These are phyloP conservation scores for Leishmania martiniquensis DNA, from an alignment of 208 protist species.

Conservation along the genomic window DNA sequence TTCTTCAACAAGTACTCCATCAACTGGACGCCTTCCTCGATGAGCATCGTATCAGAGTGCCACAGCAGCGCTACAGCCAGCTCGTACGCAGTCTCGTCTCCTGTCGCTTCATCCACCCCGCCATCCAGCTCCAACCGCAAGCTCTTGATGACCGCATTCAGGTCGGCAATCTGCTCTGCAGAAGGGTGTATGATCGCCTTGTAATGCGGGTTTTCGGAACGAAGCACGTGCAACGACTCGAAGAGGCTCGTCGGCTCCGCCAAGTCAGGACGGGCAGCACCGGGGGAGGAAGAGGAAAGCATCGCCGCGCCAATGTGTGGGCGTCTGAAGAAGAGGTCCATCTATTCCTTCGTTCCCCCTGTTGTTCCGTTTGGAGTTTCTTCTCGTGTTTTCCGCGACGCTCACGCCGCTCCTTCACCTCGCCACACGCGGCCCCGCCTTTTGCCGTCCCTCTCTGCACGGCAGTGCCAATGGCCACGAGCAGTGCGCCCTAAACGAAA, in stretches of 20 bases:
- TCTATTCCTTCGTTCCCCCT: background rate
- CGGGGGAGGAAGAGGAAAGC: background rate
- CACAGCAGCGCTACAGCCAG: conserved; percentile 68
- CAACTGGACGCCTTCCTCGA: conserved; percentile 70
- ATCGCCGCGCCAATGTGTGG: background rate
- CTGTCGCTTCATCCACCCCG: conserved; percentile 27
- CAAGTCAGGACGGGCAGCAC: background rate
- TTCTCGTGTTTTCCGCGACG: background rate
- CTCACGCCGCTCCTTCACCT: background rate
- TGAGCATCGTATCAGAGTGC: conserved; percentile 48
- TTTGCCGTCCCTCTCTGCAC: too few relatives aligned
- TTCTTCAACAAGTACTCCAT: conserved; percentile 70
- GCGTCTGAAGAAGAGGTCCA: background rate
- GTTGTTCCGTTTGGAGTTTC: too few relatives aligned
- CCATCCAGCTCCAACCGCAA: conserved; percentile 40
- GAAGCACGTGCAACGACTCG: conserved; percentile 24
- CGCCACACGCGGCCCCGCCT: background rate
- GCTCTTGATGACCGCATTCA: conserved; percentile 47
- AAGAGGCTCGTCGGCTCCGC: conserved; percentile 14
- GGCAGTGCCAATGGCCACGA: background rate
- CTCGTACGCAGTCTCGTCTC: conserved; percentile 49
- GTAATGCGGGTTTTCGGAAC: conserved; percentile 36
- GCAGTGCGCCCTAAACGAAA: too few relatives aligned
- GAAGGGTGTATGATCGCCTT: conserved; percentile 50
- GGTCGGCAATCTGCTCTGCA: conserved; percentile 47